Base-by-base conservation (phyloP, 805 yeast genomes). In the Hanseniaspora vineae region DNA sequence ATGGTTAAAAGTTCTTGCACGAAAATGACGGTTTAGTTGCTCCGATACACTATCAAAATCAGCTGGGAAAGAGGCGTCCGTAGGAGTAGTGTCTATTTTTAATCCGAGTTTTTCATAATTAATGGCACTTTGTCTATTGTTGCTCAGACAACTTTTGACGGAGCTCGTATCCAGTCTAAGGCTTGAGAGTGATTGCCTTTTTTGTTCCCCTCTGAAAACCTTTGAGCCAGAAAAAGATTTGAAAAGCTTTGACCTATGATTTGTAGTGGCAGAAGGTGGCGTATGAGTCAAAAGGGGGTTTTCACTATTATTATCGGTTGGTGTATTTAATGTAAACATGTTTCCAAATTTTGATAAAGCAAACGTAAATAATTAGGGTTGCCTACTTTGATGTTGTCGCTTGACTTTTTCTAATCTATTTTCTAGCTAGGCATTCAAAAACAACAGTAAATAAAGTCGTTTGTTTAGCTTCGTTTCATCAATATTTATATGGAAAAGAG, bases 221-320 rank as follows among this genome's bases (percentile, higher is more conserved):
- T 31, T 29, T 23, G 44, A 31, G 12, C 60, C 60, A 9, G 66
- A 58, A 1, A 61, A 39, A 29, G 57, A 51, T 48, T 52, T 59
- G 8, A 60, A 45, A 29, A 60, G 51, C 46, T 62, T 60, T 2
- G 50, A 32, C 3, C 54, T 50, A 1, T 51, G 50, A 2, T 57
- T 42, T 42, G 51, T 44, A 35, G 54, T 58, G 11, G 54, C 48
- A 45, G 62, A 61, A 23, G 67, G 67, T n/a, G 67, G 67, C 2
- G 66, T 60, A 45, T 62, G 67, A 6, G 59, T 45, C 20, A 52
- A 54, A 49, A 59, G 58, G 18, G 46, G 1, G 50, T 48, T 35
- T 62, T 62, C 13, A 61, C 58, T 17, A 46, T 48, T 17, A 52
- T 39, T 14, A 46, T 42, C 50, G 46, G 45, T 31, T 14, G 35